These are phyloP conservation scores for Hortaea werneckii DNA, from an alignment of 2,329 filamentous ascomycete species.

Conservation along the genomic window DNA sequence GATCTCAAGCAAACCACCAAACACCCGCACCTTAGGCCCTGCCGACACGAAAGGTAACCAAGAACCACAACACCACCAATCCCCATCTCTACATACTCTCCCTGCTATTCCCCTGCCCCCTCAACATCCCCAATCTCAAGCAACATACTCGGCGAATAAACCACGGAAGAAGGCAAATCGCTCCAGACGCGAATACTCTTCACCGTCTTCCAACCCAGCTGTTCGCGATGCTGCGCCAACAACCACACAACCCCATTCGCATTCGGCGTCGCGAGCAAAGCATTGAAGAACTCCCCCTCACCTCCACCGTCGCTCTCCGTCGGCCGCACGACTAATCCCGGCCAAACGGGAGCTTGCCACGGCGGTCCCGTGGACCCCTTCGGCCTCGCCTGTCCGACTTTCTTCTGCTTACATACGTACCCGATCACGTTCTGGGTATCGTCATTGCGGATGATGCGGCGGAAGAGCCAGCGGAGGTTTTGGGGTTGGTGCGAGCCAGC, in stretches of 20 bases:
- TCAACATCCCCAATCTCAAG: constrained; percentile 9
- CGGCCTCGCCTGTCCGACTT: not conserved
- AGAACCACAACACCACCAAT: too few relatives aligned
- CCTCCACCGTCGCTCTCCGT: not conserved
- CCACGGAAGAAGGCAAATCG: not conserved
- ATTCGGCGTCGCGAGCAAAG: constrained; percentile 7
- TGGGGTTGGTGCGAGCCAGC: not conserved
- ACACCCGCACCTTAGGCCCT: too few relatives aligned
- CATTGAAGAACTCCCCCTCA: constrained; percentile 2
- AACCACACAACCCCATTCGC: constrained; percentile 7
- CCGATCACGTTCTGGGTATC: constrained; percentile 7
- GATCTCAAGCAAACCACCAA: too few relatives aligned
- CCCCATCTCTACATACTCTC: not conserved
- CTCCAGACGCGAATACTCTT: constrained; percentile 7
- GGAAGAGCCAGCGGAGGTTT: constrained; percentile 5
- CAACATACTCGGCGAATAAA: constrained; percentile 7
- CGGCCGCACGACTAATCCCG: constrained; percentile 1
- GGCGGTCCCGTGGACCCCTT: not conserved
- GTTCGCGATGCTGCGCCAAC: constrained; percentile 7
- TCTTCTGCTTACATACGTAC: constrained; percentile 1
- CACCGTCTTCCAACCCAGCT: constrained; percentile 6
- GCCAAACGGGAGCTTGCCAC: constrained; percentile 5
- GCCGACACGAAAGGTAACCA: too few relatives aligned
- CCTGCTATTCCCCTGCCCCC: not conserved
- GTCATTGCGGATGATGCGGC: constrained; percentile 7